Evolutionary conservation across 257 asterid species (phyloP).

Genomic region (Mentha longifolia): DNA sequence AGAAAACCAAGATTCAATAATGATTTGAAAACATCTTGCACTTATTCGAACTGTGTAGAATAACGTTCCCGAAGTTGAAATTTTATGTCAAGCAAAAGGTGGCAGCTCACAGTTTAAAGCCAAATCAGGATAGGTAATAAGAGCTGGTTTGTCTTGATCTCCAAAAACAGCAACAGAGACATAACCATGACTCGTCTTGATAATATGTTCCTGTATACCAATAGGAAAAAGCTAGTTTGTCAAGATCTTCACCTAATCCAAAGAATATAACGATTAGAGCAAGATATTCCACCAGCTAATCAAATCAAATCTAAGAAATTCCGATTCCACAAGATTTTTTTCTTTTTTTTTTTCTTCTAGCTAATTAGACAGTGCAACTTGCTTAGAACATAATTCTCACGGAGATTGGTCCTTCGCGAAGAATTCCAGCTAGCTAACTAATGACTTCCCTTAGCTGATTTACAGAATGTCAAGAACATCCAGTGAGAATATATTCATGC

Average conservation of each 20-base stretch:
- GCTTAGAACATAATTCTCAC: constrained; percentile 30
- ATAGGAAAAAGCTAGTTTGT: constrained; percentile 35
- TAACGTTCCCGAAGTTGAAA: not conserved
- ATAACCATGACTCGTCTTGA: constrained; percentile 77
- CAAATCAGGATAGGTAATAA: constrained; percentile 93
- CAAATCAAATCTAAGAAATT: constrained; percentile 20
- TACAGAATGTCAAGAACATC: constrained; percentile 24
- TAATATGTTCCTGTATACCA: constrained; percentile 80
- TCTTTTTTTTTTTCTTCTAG: constrained; percentile 22
- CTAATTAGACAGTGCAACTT: constrained; percentile 29
- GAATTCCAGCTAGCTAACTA: constrained; percentile 37
- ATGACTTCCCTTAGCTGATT: constrained; percentile 28
- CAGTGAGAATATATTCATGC: constrained; percentile 32
- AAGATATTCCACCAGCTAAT: constrained; percentile 42
- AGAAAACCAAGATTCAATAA: constrained; percentile 8
- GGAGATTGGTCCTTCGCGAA: constrained; percentile 31
- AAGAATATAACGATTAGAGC: constrained; percentile 30
- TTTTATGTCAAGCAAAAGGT: not conserved
- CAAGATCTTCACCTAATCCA: constrained; percentile 28
- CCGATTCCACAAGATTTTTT: constrained; percentile 27
- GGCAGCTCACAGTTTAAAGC: constrained; percentile 75
- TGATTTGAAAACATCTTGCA: not conserved
- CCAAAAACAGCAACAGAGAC: constrained; percentile 89
- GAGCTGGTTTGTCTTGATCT: constrained; percentile 95
- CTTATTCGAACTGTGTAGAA: constrained; percentile 16